Evolutionary conservation across 345 rosid species (phyloP), one percentile per base, ranked within the genome.

Genomic region (Trapa incisa): DNA sequence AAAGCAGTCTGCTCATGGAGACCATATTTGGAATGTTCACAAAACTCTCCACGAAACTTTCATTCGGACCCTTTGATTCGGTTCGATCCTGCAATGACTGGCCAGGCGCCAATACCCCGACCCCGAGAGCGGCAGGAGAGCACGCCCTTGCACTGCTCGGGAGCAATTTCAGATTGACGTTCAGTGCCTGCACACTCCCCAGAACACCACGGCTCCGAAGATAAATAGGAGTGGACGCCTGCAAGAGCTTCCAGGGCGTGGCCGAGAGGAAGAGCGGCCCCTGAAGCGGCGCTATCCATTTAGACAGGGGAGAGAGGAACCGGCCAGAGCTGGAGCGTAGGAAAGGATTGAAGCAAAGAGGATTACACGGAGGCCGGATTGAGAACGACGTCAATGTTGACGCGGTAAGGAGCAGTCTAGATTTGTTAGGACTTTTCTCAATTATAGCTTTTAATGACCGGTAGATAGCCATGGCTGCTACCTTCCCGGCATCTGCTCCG

Each of bases 221-320:
- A 66, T 79, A 41, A 65, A 90, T 80, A 15, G 96, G 98, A 13
- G 89, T 86, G 7, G 98, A 82, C 35, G 94, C 85, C 62, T 87
- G 98, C 35, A 75, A 84, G 61, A 93, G 92, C 78, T 88, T 93
- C 97, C 97, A 90, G 13, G 97, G 97, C 16, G 96, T 89, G 45
- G 76, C 78, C 45, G 88, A 80, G 33, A 91, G 86, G 70, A 86
- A 88, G 15, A 87, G 95, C 61, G 97, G 96, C 52, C 92, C 95
- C 39, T 70, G 86, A 39, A 85, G 76, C 11, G 89, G 93, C 47
- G 78, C 72, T n/a, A 85, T 77, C 94, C 92, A 93, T 81, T 77
- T 86, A 41, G 88, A 78, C 65, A 89, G 72, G 57, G 75, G 82
- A 5, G 81, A 79, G 65, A 78, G 67, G 39, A 69, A 67, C 38